Evolutionary conservation across 768 basidiomycete species (phyloP), one percentile per base, ranked within the genome.

Genomic region (Collybia nuda): DNA sequence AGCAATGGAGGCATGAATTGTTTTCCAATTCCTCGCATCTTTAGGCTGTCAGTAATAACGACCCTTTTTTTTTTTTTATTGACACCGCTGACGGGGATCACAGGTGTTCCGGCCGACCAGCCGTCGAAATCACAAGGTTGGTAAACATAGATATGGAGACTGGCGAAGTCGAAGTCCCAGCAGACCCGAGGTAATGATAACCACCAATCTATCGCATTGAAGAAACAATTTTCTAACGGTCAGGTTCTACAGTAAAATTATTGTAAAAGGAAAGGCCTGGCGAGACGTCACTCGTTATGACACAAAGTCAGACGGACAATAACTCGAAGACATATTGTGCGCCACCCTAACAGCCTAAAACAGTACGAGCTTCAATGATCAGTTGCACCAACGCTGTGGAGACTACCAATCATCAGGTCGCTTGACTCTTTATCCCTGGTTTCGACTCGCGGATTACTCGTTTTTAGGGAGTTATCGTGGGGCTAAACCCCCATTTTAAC

Each of bases 1-100:
- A 58, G 55, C 14, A 61, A 54, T 37, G 35, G 38, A 14, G 68
- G 67, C 12, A 61, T 81, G 40, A 77, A 81, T 32, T 93, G 90
- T 62, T 83, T 80, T 62, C 91, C 90, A 5, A 67, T 93, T 40
- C 80, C 86, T 23, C 81, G 92, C 14, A 74, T 93, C 22, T 88
- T 94, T 59, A 74, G 75, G 64, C 70, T 89, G 90, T 88, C 60
- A 67, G 82, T 56, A 7, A 21, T 35, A 28, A 50, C 44, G 17
- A 17, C 21, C 51, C 42, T 40, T 22, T 18, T 41, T 17, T 38
- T n/a, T n/a, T 51, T 41, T 17, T 38, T 39, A 40, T 45, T 39
- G 1, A 35, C 43, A 19, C 23, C 18, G 49, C 49, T 42, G 35
- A 21, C 50, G 22, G 23, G 36, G 29, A 55, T 22, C 49, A 50